Evolutionary conservation across 2,329 filamentous ascomycete genomes (phyloP), one percentile per base, ranked within the genome.

Genomic region (Diaporthe humulicola): DNA sequence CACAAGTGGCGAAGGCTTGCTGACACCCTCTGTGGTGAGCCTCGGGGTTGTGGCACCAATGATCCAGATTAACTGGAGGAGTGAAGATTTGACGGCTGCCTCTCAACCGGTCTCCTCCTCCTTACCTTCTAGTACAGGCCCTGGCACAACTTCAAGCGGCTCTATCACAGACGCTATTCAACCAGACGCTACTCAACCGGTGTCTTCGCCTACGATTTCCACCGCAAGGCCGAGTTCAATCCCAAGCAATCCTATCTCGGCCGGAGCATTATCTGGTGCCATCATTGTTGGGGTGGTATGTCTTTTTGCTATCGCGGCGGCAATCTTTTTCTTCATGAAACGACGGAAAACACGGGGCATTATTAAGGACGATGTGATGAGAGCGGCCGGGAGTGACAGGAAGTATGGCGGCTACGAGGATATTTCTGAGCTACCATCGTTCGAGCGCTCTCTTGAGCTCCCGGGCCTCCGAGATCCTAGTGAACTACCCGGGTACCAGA

Each of bases 61-160:
- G 58, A 64, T 64, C 38, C 58, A 45, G 58, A 64, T 64, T 15
- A 64, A 64, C 38, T 64, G 58, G 58, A 64, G 58, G 58, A 64
- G 58, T 45, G 58, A 64, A 45, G 58, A 64, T 45, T 14, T 45
- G 38, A 38, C 25, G 7, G 14, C 58, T 64, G 15, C 17, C 17
- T 25, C 38, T 28, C 57, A 61, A 42, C 2, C 36, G 28, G 15
- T 42, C 9, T 45, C 58, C 38, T 45, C 58, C 15, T 7, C 17
- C n/a, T 12, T 19, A n/a, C 15, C n/a, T 28, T 61, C 57, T 61
- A 6, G n/a, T 28, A 28, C n/a, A 19, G 42, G n/a, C 28, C 25
- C 36, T 36, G 42, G 57, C 57, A 61, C 57, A 7, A 61, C 14
- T 42, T 28, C 10, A 28, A 61, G 36, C 57, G n/a, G 57, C n/a